Base-by-base conservation (phyloP, 352 stramenopile genomes). In the Detonula confervacea region DNA sequence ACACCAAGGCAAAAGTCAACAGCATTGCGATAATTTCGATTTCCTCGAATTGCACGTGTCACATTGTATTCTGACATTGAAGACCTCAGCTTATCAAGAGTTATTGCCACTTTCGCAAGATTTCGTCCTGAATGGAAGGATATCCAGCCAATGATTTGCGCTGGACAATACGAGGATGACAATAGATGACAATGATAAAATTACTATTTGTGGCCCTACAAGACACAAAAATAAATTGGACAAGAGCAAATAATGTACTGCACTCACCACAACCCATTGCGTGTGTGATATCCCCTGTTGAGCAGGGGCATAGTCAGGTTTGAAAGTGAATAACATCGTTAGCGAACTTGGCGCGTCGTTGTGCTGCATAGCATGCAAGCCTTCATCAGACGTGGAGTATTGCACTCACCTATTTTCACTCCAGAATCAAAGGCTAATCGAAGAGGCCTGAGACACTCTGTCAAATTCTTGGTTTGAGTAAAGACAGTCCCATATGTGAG, bases 71-170 rank as follows among this genome's bases (percentile, higher is more conserved):
- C 39, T 49, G 39, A 49, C 39, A 49, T 49, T 4, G 39, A 42
- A 42, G 5, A 11, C 35, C 35, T 42, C 12, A 42, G 12, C 12
- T 42, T 5, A 5, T 42, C 35, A 5, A 42, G 35, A 12, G 12
- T 42, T 12, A 42, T 42, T 42, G 35, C 35, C 5, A 42, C 35
- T 42, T 24, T 49, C 24, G 2, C 14, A n/a, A 72, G 24, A 9
- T 11, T 25, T 22, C 62, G 25, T 25, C 63, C 63, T 14, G 29
- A 72, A 35, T 62, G 29, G 39, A 72, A 72, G 25, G 46, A 49
- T n/a, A 63, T 42, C 9, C 18, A 63, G 20, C 47, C 24, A 5
- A 52, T 20, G 11, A 62, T 16, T 46, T n/a, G n/a, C n/a, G n/a
- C n/a, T n/a, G n/a, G n/a, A n/a, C n/a, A n/a, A n/a, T n/a, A n/a